phyloP scores from a whole-genome alignment of 2,329 filamentous ascomycete genomes.

The Ceratocystis harringtonii region DNA sequence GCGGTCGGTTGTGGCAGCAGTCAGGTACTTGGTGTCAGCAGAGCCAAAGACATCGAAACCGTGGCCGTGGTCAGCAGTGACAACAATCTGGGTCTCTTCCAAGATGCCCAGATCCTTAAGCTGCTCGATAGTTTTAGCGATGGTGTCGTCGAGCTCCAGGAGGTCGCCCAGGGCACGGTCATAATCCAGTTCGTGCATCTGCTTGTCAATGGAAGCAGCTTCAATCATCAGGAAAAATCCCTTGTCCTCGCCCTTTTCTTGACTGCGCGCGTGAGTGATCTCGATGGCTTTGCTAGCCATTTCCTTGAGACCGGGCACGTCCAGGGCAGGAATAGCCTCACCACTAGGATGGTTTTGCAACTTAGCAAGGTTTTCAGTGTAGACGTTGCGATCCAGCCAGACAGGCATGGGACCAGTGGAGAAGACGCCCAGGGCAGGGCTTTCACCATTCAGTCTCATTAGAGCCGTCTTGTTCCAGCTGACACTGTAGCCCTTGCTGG shows the following conservation, averaged over 20 bases:
- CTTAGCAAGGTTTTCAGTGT: constrained; percentile 50
- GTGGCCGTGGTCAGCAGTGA: constrained; percentile 80
- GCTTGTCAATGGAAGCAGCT: constrained; percentile 74
- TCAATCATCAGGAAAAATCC: constrained; percentile 85
- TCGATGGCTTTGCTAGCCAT: constrained; percentile 83
- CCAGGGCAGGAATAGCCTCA: constrained; percentile 45
- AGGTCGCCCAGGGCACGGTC: constrained; percentile 74
- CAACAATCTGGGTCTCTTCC: constrained; percentile 62
- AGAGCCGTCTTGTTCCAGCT: constrained; percentile 62
- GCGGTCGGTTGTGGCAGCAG: constrained; percentile 48
- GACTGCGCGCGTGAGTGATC: constrained; percentile 50
- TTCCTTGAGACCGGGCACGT: constrained; percentile 71
- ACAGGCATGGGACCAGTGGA: constrained; percentile 59
- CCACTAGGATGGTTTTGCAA: constrained; percentile 57
- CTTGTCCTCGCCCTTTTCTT: constrained; percentile 33
- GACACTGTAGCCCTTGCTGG: constrained; percentile 55
- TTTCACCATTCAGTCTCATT: constrained; percentile 37
- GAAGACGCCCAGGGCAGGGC: constrained; percentile 64
- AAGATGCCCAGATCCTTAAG: constrained; percentile 50
- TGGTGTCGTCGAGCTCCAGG: constrained; percentile 70
- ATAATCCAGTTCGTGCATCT: constrained; percentile 77
- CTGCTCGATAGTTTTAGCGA: constrained; percentile 58
- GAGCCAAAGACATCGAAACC: constrained; percentile 77
- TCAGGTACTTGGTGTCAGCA: constrained; percentile 65
- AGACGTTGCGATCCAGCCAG: constrained; percentile 77